Evolutionary conservation across 2,329 filamentous ascomycete genomes (phyloP), one percentile per base, ranked within the genome.

Genomic region (Hirsutella minnesotensis): DNA sequence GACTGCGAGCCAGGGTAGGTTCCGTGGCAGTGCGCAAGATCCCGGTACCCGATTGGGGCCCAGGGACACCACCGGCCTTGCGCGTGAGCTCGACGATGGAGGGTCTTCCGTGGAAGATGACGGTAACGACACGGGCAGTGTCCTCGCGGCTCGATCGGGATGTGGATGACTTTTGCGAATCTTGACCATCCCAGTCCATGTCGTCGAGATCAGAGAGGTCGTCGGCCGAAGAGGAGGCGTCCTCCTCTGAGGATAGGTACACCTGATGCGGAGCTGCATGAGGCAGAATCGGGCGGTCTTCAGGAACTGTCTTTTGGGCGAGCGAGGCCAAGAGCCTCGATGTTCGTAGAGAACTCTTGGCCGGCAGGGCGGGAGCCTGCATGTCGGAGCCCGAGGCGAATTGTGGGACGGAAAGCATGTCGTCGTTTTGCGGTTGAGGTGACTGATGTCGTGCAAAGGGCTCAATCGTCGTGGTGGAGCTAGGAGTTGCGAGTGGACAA

Each of bases 231-330:
- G 77, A 77, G 2, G 77, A 81, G 24, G 70, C 75, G 48, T 81
- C 78, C 55, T 82, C 78, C 50, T 82, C 78, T 0, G 76, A 80
- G 2, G 77, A 81, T 21, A 82, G 70, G 56, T 82, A 82, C 45
- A 75, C 53, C 44, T 78, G 72, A 55, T 79, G 76, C 5, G 75
- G 72, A 2, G 67, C 63, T 19, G 65, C 61, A 38, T 67, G 61
- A 13, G 61, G 53, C 38, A 62, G 53, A 34, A 60, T 55, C 20
- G 56, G 53, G 16, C 57, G 58, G 30, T 57, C 53, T 27, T 60
- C 53, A 20, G 46, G 33, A 22, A 51, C 44, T 34, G 59, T 34
- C 53, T 63, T 63, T 37, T 56, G 55, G 31, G 56, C 50, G 21
- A 63, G 49, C 18, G 53, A 54, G 30, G 55, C 57, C 33, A 63